Evolutionary conservation across 352 stramenopile species (phyloP).

Genomic region (Pythium guiyangense): DNA sequence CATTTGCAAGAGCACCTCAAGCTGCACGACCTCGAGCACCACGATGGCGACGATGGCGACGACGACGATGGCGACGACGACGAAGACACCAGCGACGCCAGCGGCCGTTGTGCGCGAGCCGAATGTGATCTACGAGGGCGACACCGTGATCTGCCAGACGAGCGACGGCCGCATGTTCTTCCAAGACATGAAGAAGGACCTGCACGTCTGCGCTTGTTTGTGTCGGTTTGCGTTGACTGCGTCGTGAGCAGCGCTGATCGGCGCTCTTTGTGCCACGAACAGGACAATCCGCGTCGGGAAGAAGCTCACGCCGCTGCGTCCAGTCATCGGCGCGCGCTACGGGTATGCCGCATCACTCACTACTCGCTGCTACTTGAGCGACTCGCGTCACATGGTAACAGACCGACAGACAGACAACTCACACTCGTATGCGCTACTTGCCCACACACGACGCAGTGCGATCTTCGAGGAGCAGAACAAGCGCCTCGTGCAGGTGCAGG

Average conservation of each 20-base stretch:
- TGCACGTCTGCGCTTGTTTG: conserved; percentile 26
- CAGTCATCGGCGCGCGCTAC: conserved; percentile 69
- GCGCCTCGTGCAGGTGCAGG: conserved; percentile 58
- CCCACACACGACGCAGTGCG: conserved; percentile 20
- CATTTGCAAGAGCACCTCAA: not conserved
- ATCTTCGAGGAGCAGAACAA: conserved; percentile 88
- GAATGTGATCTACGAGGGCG: conserved; percentile 82
- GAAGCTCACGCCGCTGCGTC: conserved; percentile 63
- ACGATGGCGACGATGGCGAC: not conserved
- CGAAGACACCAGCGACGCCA: not conserved
- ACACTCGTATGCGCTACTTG: too few relatives aligned
- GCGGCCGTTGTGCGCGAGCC: conserved; percentile 22
- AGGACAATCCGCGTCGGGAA: conserved; percentile 79
- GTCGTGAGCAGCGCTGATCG: too few relatives aligned
- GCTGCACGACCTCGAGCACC: too few relatives aligned
- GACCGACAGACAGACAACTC: too few relatives aligned
- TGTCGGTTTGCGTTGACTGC: not conserved
- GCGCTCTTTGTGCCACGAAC: not conserved
- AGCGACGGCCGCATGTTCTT: conserved; percentile 86
- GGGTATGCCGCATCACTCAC: conserved; percentile 24
- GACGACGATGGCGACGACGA: not conserved
- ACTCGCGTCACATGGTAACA: not conserved
- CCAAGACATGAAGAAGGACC: conserved; percentile 62
- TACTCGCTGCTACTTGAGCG: not conserved
- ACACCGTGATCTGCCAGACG: conserved; percentile 85